These are phyloP conservation scores for Tricholoma matsutake DNA, from an alignment of 768 basidiomycete genomes.

Conservation along the genomic window DNA sequence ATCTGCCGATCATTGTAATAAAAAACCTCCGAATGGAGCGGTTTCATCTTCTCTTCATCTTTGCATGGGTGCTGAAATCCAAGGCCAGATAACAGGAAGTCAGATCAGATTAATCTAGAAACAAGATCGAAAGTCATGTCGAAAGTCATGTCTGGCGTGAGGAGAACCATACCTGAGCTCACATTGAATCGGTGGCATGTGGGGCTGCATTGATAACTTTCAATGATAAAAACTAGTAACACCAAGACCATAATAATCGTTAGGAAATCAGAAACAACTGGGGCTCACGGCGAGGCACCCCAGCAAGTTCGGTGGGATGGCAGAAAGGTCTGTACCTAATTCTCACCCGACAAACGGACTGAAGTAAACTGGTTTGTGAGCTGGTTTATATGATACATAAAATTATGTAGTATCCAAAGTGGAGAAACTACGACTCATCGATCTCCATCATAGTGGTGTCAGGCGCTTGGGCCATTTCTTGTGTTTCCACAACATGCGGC, in stretches of 20 bases:
- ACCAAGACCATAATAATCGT: neutral
- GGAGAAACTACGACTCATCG: slow-evolving; percentile 18
- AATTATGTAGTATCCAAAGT: neutral
- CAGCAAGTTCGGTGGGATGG: neutral
- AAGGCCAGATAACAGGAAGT: neutral
- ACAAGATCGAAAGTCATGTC: neutral
- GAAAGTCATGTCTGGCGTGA: neutral
- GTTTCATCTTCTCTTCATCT: neutral
- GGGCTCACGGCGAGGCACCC: neutral
- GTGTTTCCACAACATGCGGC: slow-evolving; percentile 17
- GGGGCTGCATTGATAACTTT: neutral
- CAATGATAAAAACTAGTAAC: neutral
- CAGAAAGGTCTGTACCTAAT: no score
- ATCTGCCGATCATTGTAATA: neutral
- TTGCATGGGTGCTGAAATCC: neutral
- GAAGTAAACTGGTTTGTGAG: neutral
- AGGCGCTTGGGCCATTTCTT: slow-evolving; percentile 19
- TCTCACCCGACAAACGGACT: neutral
- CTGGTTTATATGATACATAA: neutral
- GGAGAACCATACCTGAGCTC: neutral
- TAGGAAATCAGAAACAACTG: neutral
- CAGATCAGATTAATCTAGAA: neutral
- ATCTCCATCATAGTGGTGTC: slow-evolving; percentile 32
- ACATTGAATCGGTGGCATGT: neutral
- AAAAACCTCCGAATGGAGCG: neutral